phyloP scores from a whole-genome alignment of 495 filamentous ascomycete genomes.

The Penicillium goetzii region DNA sequence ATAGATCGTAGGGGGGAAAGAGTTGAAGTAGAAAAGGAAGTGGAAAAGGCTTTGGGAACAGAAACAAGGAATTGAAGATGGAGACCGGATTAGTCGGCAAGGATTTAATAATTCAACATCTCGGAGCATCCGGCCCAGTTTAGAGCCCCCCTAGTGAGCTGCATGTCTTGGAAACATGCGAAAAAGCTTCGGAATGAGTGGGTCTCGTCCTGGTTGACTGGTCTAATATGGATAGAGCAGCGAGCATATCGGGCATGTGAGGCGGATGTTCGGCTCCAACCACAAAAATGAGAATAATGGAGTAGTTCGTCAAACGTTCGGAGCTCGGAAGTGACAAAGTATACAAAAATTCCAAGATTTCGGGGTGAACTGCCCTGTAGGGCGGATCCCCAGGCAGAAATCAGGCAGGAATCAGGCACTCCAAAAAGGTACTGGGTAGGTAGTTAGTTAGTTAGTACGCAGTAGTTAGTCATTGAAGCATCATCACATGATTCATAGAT shows the following conservation, averaged over 20 bases:
- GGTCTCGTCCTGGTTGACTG: background rate
- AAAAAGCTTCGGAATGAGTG: constrained; percentile 2
- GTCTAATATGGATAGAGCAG: background rate
- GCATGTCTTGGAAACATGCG: background rate
- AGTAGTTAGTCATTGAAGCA: too few species aligned
- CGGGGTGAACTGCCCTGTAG: background rate
- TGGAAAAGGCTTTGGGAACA: background rate
- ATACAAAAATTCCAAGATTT: background rate
- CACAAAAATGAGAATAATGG: background rate
- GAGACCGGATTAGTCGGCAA: constrained; percentile 15
- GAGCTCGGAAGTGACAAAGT: background rate
- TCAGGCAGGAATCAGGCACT: background rate
- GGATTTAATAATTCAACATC: background rate
- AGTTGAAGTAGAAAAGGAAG: background rate
- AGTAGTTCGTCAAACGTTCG: background rate
- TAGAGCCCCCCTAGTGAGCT: background rate
- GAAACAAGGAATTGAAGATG: constrained; percentile 12
- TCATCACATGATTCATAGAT: too few species aligned
- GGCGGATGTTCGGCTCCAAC: background rate
- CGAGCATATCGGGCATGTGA: background rate
- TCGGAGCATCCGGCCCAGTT: constrained; percentile 17
- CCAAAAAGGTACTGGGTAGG: too few species aligned
- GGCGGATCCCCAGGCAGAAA: background rate
- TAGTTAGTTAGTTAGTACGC: too few species aligned
- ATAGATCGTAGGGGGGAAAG: background rate